Evolutionary conservation across 106 monocot species (phyloP), one percentile per base, ranked within the genome.

Genomic region (Dendrobium huoshanense): DNA sequence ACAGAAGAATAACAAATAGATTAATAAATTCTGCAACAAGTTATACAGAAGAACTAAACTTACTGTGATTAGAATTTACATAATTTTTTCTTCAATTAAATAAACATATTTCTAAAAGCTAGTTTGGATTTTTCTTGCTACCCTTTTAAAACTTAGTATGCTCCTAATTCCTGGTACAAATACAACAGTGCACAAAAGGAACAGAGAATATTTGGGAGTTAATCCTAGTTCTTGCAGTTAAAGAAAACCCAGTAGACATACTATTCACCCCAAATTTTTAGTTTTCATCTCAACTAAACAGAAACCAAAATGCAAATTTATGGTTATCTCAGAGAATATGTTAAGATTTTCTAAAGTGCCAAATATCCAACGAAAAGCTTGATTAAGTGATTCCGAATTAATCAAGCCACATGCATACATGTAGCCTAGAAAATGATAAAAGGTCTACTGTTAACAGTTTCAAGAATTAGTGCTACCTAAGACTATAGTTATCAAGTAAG

Each of bases 111-210:
- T 47, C 37, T 47, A 7, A 22, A 16, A 64, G 17, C 13, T 18
- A 64, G 40, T 67, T 64, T 11, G n/a, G 22, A 7, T 24, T 42
- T 25, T 18, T 72, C 25, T 44, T 70, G 37, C 24, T 73, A 75
- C 19, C 56, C 72, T 79, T 29, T 47, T 65, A 65, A 45, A 25
- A 75, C 42, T 58, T 85, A 61, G 82, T 17, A 77, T 24, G 20
- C 47, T 45, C 58, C 85, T 7, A 74, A 49, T 43, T 75, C 41
- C 80, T 81, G 29, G 75, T 58, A 73, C 70, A 80, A 56, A 79
- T 65, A 70, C 37, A 10, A 37, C 33, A 37, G 70, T 37, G 15
- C 31, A 15, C 37, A 15, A 37, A 33, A 37, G 31, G 6, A 61
- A 61, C 8, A 61, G 22, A 61, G 22, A 61, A 61, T 33, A 13